A percentile compares a stretch with the other conserved stretches of the same genome.
phyloP scores from a whole-genome alignment of 31 red algal species.

The Endocladia muricata region DNA sequence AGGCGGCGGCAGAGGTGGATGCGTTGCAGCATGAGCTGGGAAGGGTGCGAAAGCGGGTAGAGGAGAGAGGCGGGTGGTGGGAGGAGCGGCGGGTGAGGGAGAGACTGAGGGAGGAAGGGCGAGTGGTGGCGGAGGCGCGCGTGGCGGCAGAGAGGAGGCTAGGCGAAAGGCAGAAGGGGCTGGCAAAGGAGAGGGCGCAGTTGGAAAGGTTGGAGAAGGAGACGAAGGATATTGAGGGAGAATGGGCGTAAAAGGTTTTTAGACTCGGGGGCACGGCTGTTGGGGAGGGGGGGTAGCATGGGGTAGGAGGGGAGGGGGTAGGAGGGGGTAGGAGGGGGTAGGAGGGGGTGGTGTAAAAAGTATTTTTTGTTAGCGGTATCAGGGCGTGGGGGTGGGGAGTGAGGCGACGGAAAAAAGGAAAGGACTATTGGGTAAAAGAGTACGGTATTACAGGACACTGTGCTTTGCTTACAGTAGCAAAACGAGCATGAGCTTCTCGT shows the following conservation, averaged over 20 bases:
- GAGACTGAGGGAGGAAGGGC: background rate
- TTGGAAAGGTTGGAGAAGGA: slow-evolving; percentile 13
- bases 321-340: too few relatives aligned
- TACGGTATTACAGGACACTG: too few relatives aligned
- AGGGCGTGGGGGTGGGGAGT: too few relatives aligned
- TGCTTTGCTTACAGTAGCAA: too few relatives aligned
- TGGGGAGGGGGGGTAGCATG: too few relatives aligned
- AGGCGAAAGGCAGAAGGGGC: background rate
- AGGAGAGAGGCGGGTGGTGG: background rate
- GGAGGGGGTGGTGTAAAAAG: too few relatives aligned
- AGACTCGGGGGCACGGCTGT: too few relatives aligned
- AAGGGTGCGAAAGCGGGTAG: background rate
- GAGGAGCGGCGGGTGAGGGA: background rate
- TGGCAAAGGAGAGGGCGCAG: background rate
- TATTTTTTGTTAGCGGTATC: too few relatives aligned
- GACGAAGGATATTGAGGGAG: slow-evolving; percentile 19
- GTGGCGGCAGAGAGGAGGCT: background rate
- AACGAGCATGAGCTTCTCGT: too few relatives aligned
- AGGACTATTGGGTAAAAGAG: too few relatives aligned
- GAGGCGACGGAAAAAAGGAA: too few relatives aligned
- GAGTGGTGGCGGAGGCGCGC: background rate
- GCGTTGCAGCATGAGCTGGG: slow-evolving; percentile 17
- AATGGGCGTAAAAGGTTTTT: slow-evolving; percentile 20
- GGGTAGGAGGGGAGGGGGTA: too few relatives aligned
- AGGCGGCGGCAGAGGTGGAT: slow-evolving; percentile 29